Percentiles rank a stretch among this genome's conserved stretches.
Conservation (phyloP, 2,329 filamentous ascomycete genomes). For the Sodiomyces alkalinus region DNA sequence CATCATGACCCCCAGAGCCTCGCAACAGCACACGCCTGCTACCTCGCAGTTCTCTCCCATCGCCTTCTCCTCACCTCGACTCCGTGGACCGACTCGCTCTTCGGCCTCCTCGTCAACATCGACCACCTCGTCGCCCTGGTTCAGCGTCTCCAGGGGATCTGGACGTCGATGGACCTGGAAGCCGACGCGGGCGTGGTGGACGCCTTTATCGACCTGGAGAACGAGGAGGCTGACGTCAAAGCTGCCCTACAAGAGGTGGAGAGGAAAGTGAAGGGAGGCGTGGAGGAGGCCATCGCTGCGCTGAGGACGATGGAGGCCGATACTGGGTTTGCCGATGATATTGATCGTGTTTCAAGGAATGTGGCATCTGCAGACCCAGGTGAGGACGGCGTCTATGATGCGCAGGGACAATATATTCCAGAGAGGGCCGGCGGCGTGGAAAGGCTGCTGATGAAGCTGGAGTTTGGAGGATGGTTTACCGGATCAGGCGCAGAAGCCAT, state of each 20-base stretch:
- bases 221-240: constrained; percentile 57
- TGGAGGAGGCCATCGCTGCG: constrained; percentile 49
- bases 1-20: constrained; percentile 74
- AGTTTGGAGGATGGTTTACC: constrained; percentile 52
- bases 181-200: constrained; percentile 70
- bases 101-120: constrained; percentile 54
- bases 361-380: too few relatives aligned
- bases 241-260: constrained; percentile 49
- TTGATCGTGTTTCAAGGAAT: too few relatives aligned
- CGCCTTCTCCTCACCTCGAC: constrained; percentile 51
- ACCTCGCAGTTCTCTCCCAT: constrained; percentile 53
- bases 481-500: too few relatives aligned
- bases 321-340: constrained; percentile 26
- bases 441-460: constrained; percentile 79
- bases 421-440: constrained; percentile 67
- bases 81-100: constrained; percentile 48
- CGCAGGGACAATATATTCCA: constrained; percentile 46
- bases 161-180: constrained; percentile 66
- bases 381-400: constrained; percentile 11
- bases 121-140: constrained; percentile 71
- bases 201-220: constrained; percentile 52
- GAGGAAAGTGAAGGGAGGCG: constrained; percentile 47
- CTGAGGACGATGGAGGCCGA: constrained; percentile 30
- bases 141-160: constrained; percentile 59
- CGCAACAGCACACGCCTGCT: constrained; percentile 62